Evolutionary conservation across 2,329 filamentous ascomycete species (phyloP).

Genomic region (Calonectria leucothoes): DNA sequence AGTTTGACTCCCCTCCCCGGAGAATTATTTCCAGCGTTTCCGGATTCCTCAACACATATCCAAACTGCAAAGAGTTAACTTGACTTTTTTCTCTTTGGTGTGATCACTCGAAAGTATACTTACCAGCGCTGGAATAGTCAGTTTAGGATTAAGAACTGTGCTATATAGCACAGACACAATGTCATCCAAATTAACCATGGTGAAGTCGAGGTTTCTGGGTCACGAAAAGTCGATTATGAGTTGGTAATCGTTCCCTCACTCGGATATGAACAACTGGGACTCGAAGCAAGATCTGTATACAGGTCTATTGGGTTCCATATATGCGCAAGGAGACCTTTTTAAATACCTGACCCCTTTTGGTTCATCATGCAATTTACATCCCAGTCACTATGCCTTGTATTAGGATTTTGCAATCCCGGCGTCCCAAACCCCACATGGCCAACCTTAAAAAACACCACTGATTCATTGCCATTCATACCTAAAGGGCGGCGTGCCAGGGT

Average conservation of each 20-base stretch:
- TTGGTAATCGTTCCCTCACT: neutral
- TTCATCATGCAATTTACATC: neutral
- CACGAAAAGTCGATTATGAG: neutral
- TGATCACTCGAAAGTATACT: no score
- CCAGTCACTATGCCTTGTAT: neutral
- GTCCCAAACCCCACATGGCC: neutral
- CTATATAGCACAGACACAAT: neutral
- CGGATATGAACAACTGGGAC: neutral
- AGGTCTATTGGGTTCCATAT: neutral
- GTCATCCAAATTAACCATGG: neutral
- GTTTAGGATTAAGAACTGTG: neutral
- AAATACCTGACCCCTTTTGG: neutral
- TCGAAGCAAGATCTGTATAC: fast-evolving
- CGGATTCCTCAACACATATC: neutral
- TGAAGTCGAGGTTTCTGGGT: neutral
- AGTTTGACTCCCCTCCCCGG: neutral
- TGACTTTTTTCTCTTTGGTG: no score
- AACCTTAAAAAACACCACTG: neutral
- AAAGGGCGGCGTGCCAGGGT: neutral
- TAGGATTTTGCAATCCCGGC: neutral
- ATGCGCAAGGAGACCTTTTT: neutral
- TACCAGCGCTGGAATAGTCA: neutral
- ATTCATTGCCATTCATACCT: neutral
- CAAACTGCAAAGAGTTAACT: neutral
- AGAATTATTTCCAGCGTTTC: neutral